Evolutionary conservation across 768 basidiomycete genomes (phyloP).

Genomic region (Boletus rubescentipes): DNA sequence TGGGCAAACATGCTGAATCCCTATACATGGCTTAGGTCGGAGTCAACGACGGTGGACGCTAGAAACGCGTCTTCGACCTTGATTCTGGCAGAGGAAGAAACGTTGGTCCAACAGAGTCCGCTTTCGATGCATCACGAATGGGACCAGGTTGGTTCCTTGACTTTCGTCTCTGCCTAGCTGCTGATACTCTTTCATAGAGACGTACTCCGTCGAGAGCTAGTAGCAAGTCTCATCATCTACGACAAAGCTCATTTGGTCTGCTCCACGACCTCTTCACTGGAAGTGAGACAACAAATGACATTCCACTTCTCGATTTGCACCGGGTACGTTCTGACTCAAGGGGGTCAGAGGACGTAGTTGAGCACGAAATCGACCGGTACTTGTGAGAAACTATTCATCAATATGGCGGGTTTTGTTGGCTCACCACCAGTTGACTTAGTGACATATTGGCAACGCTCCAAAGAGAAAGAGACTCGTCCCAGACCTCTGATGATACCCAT

Average conservation of each 20-base stretch:
- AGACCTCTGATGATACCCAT: constrained; percentile 59
- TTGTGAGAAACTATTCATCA: constrained; percentile 46
- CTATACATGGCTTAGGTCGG: constrained; percentile 75
- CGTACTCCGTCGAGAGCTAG: constrained; percentile 14
- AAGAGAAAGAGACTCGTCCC: constrained; percentile 49
- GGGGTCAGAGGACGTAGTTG: constrained; percentile 30
- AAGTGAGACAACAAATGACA: constrained; percentile 46
- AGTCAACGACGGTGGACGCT: constrained; percentile 70
- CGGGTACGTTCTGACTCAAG: constrained; percentile 33
- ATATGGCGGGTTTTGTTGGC: not conserved
- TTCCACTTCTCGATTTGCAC: constrained; percentile 59
- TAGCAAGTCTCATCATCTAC: constrained; percentile 47
- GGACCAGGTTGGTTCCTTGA: constrained; percentile 27
- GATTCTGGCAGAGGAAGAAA: constrained; percentile 75
- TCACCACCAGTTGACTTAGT: constrained; percentile 35
- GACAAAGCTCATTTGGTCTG: constrained; percentile 55
- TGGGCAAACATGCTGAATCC: constrained; percentile 85
- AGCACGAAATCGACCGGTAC: constrained; percentile 71
- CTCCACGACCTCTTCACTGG: constrained; percentile 70
- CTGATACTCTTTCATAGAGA: constrained; percentile 21
- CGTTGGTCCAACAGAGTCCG: constrained; percentile 63
- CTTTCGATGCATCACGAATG: constrained; percentile 35
- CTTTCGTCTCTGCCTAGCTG: not conserved
- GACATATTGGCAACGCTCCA: constrained; percentile 68
- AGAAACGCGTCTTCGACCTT: constrained; percentile 70